Evolutionary conservation across 352 stramenopile species (phyloP).

Genomic region (Phytopythium oedochilum): DNA sequence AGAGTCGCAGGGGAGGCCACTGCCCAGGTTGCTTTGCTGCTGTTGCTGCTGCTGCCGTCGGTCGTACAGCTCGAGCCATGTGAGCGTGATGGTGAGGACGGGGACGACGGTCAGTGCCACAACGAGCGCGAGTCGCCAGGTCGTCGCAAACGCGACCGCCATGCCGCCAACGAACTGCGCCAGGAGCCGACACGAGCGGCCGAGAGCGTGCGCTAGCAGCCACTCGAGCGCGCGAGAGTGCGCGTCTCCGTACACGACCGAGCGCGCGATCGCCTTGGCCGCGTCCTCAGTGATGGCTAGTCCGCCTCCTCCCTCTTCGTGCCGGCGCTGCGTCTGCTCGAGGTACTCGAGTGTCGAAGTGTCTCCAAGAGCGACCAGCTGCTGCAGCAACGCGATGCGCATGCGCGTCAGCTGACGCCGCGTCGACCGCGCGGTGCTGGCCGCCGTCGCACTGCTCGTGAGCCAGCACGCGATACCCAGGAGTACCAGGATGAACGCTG

Average conservation of each 20-base stretch:
- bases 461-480: conserved; percentile 2
- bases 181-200: conserved; percentile 8
- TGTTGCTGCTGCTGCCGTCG: background rate
- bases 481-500: background rate
- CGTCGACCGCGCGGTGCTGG: conserved; percentile 1
- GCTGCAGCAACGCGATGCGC: background rate
- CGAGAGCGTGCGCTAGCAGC: conserved; percentile 13
- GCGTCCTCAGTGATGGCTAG: conserved; percentile 1
- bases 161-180: conserved; percentile 16
- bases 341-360: conserved; percentile 5
- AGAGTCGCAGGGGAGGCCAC: background rate
- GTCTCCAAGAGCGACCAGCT: conserved; percentile 3
- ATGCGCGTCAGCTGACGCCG: background rate
- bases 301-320: background rate
- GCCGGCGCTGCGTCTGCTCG: conserved; percentile 12
- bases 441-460: background rate
- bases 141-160: conserved; percentile 9
- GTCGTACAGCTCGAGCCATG: background rate
- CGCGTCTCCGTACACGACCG: conserved; percentile 3
- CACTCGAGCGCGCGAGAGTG: conserved; percentile 14
- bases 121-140: conserved; percentile 21
- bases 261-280: conserved; percentile 6
- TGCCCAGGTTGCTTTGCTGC: background rate
- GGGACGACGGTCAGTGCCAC: conserved; percentile 8
- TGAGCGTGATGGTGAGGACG: background rate